Evolutionary conservation across 2,329 filamentous ascomycete genomes (phyloP), one percentile per base, ranked within the genome.

Genomic region (Lachnellula subtilissima): DNA sequence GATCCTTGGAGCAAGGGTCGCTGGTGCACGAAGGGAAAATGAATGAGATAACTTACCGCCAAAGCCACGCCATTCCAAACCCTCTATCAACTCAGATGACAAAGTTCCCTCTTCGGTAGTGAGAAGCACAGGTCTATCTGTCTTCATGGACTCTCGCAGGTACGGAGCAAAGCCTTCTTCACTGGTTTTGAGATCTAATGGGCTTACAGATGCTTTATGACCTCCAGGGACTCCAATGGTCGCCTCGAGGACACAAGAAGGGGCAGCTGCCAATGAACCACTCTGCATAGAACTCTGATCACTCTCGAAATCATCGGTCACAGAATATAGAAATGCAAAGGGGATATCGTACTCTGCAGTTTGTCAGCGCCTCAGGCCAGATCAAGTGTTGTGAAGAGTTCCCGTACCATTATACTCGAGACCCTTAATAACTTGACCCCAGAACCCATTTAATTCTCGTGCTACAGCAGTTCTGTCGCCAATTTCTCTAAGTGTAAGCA

Each of bases 401-500:
- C 17, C 47, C 47, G 17, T 58, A 63, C 64, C 84, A 67, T 92
- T 92, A 65, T 83, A 85, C 59, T 88, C 83, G 37, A 93, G 76
- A 1, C 87, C 87, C 52, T 80, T 76, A 42, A 85, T 77, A 2
- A 91, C 84, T 63, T 87, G 80, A 1, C 76, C 75, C 89, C 89
- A 94, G 67, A 93, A 93, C 11, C 76, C 78, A 65, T 83, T 84
- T 1, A 92, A 79, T 57, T 88, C 86, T 48, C 86, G 79, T n/a
- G 89, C 88, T 15, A 81, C 76, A 2, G 87, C 83, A 4, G 87
- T 91, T 56, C 81, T 83, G 70, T 93, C 88, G 50, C 89, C 88
- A 46, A 93, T 83, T 67, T 92, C 88, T 42, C 87, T 81, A 39
- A 94, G 73, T 0, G 87, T 91, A 25, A 90, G 76, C 89, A 93